A percentile compares a stretch with the other conserved stretches of the same genome.
phyloP scores from a whole-genome alignment of 306 rosid genomes.

The Rubus parviflorus region DNA sequence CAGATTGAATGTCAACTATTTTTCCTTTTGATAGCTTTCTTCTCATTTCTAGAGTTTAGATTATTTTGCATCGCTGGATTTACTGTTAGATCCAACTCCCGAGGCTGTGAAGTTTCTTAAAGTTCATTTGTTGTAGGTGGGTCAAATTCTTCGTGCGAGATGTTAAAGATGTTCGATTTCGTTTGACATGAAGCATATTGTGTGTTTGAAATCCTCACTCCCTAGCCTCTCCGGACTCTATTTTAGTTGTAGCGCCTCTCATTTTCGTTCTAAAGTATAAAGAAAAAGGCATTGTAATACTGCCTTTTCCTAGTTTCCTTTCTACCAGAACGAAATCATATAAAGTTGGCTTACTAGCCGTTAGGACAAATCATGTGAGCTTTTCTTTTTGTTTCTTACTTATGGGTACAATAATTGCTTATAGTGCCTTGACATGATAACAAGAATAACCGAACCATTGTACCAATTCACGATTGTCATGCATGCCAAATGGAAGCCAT shows the following conservation, averaged over 20 bases:
- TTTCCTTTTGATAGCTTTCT: no score
- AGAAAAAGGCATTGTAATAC: background rate
- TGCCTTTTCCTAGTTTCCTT: background rate
- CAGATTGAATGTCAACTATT: no score
- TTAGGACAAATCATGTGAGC: background rate
- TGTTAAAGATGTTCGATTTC: background rate
- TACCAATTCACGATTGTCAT: background rate
- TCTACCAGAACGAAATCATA: background rate
- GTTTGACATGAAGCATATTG: background rate
- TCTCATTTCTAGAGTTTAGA: no score
- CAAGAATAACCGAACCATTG: background rate
- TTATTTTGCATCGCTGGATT: no score
- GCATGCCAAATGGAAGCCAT: background rate
- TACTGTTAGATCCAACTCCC: no score
- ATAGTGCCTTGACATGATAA: background rate
- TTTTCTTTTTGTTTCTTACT: background rate
- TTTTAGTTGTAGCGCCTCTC: background rate
- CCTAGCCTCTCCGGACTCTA: background rate
- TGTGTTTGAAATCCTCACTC: background rate
- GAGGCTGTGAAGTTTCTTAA: no score
- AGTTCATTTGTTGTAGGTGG: no score
- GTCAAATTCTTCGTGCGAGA: no score
- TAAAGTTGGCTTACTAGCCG: constrained; percentile 12
- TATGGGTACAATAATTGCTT: background rate
- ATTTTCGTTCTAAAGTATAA: background rate